These are phyloP conservation scores for Nothophytophthora sp. DNA, from an alignment of 352 stramenopile species.

Conservation along the genomic window DNA sequence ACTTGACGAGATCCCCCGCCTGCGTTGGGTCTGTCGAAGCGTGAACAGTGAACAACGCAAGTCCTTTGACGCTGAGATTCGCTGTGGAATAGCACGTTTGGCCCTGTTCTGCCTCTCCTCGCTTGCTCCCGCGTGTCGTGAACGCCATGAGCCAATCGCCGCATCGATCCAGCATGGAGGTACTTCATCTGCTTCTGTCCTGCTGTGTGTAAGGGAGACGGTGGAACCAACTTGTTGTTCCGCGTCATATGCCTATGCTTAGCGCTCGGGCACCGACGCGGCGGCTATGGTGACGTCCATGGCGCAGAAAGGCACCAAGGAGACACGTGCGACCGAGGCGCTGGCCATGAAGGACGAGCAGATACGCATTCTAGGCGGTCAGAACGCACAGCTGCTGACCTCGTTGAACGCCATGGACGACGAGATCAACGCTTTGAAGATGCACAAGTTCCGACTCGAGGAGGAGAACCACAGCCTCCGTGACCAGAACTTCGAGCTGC, in stretches of 20 bases:
- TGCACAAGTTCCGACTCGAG: slow-evolving; percentile 70
- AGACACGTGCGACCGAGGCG: slow-evolving; percentile 89
- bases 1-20: too few relatives aligned
- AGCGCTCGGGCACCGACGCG: slow-evolving; percentile 25
- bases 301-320: slow-evolving; percentile 76
- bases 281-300: slow-evolving; percentile 40
- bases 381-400: slow-evolving; percentile 88
- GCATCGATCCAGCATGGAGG: slow-evolving; percentile 13
- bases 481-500: slow-evolving; percentile 93
- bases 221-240: too few relatives aligned
- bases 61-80: too few relatives aligned
- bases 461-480: slow-evolving; percentile 92
- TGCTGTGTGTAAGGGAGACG: background rate
- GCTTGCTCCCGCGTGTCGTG: too few relatives aligned
- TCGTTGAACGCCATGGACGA: slow-evolving; percentile 90
- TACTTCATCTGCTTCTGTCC: slow-evolving; percentile 5
- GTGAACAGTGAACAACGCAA: too few relatives aligned
- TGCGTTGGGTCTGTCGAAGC: too few relatives aligned
- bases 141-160: slow-evolving; percentile 27
- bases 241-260: background rate
- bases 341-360: slow-evolving; percentile 97
- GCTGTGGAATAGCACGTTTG: too few relatives aligned
- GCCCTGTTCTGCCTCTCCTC: too few relatives aligned
- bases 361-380: slow-evolving; percentile 93
- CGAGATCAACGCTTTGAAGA: slow-evolving; percentile 64